phyloP scores from a whole-genome alignment of 2,329 filamentous ascomycete species.

The Ambrosiella xylebori region DNA sequence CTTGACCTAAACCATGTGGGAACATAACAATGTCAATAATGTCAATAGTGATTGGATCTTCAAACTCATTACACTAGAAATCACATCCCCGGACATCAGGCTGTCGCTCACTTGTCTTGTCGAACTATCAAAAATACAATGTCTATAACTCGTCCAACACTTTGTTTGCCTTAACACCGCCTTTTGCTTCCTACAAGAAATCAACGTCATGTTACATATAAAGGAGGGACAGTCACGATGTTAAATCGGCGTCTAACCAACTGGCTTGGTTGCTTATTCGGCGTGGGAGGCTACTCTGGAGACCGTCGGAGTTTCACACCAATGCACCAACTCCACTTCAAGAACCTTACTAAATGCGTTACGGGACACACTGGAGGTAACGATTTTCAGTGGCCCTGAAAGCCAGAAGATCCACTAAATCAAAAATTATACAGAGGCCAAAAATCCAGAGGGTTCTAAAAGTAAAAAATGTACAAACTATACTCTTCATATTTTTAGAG shows the following conservation, averaged over 20 bases:
- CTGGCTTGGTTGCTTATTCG: too few species aligned
- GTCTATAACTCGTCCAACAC: background rate
- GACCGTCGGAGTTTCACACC: background rate
- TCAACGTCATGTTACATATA: background rate
- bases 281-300: background rate
- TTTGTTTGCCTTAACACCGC: background rate
- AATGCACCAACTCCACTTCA: background rate
- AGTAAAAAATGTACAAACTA: background rate
- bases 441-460: background rate
- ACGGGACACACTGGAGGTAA: background rate
- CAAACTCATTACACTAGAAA: too few species aligned
- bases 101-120: background rate
- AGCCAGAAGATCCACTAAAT: background rate
- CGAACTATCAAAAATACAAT: background rate
- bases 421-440: background rate
- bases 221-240: background rate
- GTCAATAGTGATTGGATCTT: too few species aligned
- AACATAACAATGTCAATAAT: too few species aligned
- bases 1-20: background rate
- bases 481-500: background rate
- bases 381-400: background rate
- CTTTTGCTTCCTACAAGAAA: background rate
- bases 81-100: background rate
- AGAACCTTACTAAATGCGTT: background rate
- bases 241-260: background rate